Evolutionary conservation across 495 filamentous ascomycete genomes (phyloP), one percentile per base, ranked within the genome.

Genomic region (Daldinia bambusicola): DNA sequence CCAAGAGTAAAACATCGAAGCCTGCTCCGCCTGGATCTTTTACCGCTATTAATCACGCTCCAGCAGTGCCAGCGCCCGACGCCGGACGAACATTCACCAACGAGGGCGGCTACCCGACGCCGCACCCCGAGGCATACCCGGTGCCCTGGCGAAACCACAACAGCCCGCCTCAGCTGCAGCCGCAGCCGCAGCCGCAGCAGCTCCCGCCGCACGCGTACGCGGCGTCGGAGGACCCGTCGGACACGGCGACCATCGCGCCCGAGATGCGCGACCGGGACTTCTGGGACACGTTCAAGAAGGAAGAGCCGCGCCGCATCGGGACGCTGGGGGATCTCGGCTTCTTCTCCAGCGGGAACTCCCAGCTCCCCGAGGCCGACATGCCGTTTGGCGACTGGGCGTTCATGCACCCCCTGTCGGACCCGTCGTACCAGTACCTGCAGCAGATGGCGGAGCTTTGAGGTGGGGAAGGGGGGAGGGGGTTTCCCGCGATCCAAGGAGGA

Each of bases 41-140:
- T 61, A 84, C 84, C 20, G 85, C 86, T 3, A 81, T 88, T 71
- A 84, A 85, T 37, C 83, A 76, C 51, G 76, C 77, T 10, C 76
- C 74, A n/a, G 60, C 67, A 38, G 51, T 71, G 32, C 55, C 64
- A 30, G 61, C 66, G 16, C 48, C 67, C 12, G 70, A 76, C 50
- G 31, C 14, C 13, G 38, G 50, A 22, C 67, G 52, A 41, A 51
- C 61, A 14, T 51, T 73, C 45, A 67, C 37, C 32, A 67, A 18
- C 30, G 67, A 50, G 13, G 45, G 51, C n/a, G 52, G 63, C 18
- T 69, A 72, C 50, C 61, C 62, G n/a, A 74, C 67, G 5, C 68
- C 63, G 45, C 60, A 67, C 3, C 52, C 70, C 10, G 75, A 77
- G 26, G 18, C 41, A 13, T 72, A 77, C 22, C 58, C 67, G 34